Base-by-base conservation (phyloP, 1,284 basidiomycete genomes). In the Athelia psychrophila region DNA sequence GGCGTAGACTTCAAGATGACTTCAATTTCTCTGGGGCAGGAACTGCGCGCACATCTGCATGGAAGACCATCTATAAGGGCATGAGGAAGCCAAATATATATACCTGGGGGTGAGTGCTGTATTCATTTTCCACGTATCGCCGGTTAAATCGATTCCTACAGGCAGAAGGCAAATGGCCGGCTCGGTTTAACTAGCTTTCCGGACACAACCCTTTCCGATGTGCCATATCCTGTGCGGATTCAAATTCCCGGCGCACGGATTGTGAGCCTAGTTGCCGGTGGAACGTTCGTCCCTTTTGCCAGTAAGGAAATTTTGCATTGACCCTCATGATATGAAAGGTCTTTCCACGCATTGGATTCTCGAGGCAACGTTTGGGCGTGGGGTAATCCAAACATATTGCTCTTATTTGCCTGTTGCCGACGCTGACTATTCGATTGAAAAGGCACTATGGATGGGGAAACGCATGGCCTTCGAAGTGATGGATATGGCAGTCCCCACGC, bases 11-110 rank as follows among this genome's bases (percentile, higher is more conserved):
- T 8, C 65, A 78, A 33, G 63, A 68, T n/a, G 92, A 95, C 64
- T 94, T 86, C 73, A 88, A 92, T 62, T 93, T 91, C 62, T 76
- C 82, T 13, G 80, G 81, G 3, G 73, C 77, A 36, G 77, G 75
- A 24, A 91, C 86, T 0, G 89, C 89, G 16, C 74, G 90, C 20
- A 83, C 76, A 18, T 81, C 72, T 47, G 91, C 91, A 48, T 93
- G 84, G 81, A 87, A 86, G 68, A 79, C 84, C 58, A 83, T 95
- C 32, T 95, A 93, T 70, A 77, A 77, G 48, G 85, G 90, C 2
- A 67, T 95, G 44, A 69, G 66, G 27, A 65, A 60, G 66, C 83
- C 78, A 55, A 80, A 69, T 61, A 74, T 87, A 1, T 93, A 83
- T 62, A 84, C 92, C 18, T 95, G 92, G 92, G 92, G 92, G 83